Evolutionary conservation across 2,329 filamentous ascomycete genomes (phyloP).

Genomic region (Fusarium robinianum): DNA sequence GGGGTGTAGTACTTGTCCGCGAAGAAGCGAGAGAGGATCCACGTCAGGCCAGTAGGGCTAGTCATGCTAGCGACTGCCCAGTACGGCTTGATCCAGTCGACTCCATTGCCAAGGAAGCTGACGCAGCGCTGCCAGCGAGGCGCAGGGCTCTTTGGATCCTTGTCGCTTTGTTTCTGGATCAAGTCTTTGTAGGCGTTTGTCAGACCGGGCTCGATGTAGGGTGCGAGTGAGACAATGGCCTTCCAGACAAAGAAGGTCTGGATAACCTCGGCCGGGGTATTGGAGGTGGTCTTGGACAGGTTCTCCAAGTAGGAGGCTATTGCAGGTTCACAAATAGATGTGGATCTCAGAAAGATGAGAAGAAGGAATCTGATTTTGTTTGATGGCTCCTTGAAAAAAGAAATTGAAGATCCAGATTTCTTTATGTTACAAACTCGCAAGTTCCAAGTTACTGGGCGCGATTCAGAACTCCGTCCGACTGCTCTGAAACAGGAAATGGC

Average conservation of each 20-base stretch:
- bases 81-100: slow-evolving; percentile 6
- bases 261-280: slow-evolving; percentile 59
- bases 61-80: accelerated
- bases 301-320: slow-evolving; percentile 65
- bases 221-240: slow-evolving; percentile 56
- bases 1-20: slow-evolving; percentile 70
- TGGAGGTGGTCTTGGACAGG: slow-evolving; percentile 58
- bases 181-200: slow-evolving; percentile 64
- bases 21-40: slow-evolving; percentile 73
- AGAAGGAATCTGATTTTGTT: too few relatives aligned
- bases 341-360: too few relatives aligned
- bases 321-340: too few relatives aligned
- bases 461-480: too few relatives aligned
- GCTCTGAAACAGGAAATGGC: too few relatives aligned
- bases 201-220: slow-evolving; percentile 61
- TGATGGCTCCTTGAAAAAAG: too few relatives aligned
- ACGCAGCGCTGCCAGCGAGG: slow-evolving; percentile 20
- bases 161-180: slow-evolving; percentile 62
- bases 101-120: slow-evolving; percentile 10
- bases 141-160: slow-evolving; percentile 2
- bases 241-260: slow-evolving; percentile 70
- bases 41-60: slow-evolving; percentile 55
- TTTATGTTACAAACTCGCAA: too few relatives aligned
- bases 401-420: too few relatives aligned
- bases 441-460: too few relatives aligned